Evolutionary conservation across 2,329 filamentous ascomycete genomes (phyloP).

Genomic region (Exophiala oligosperma): DNA sequence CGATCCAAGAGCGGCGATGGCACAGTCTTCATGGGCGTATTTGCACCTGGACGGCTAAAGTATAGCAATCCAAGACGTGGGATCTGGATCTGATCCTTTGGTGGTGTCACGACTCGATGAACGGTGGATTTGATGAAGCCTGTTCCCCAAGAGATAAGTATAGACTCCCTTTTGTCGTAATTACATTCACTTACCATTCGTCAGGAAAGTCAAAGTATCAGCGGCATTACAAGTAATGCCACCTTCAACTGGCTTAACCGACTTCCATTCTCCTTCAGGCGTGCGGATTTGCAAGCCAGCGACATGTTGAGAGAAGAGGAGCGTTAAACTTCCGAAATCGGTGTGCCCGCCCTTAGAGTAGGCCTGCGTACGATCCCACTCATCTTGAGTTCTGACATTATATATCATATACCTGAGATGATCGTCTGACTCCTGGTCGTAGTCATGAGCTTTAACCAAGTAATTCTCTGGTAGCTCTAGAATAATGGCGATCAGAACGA

Average conservation of each 20-base stretch:
- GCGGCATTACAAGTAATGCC: slow-evolving; percentile 52
- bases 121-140: slow-evolving; percentile 39
- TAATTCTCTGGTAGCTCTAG: slow-evolving; percentile 59
- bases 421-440: slow-evolving; percentile 57
- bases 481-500: slow-evolving; percentile 22
- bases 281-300: slow-evolving; percentile 56
- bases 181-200: slow-evolving; percentile 29
- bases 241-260: slow-evolving; percentile 55
- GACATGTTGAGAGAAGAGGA: slow-evolving; percentile 55
- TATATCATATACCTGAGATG: slow-evolving; percentile 64
- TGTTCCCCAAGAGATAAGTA: not conserved
- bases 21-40: slow-evolving; percentile 44
- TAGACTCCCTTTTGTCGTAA: not conserved
- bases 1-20: slow-evolving; percentile 40
- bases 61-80: slow-evolving; percentile 56
- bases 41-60: slow-evolving; percentile 53
- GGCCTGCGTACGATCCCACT: slow-evolving; percentile 47
- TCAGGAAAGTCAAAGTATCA: slow-evolving; percentile 48
- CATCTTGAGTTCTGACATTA: slow-evolving; percentile 48
- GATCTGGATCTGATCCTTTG: slow-evolving; percentile 46
- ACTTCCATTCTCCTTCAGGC: slow-evolving; percentile 51
- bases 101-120: slow-evolving; percentile 53
- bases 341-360: slow-evolving; percentile 54
- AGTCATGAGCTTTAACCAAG: slow-evolving; percentile 56
- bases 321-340: slow-evolving; percentile 57